phyloP scores from a whole-genome alignment of 1,284 basidiomycete genomes.

The Microbotryum intermedium region DNA sequence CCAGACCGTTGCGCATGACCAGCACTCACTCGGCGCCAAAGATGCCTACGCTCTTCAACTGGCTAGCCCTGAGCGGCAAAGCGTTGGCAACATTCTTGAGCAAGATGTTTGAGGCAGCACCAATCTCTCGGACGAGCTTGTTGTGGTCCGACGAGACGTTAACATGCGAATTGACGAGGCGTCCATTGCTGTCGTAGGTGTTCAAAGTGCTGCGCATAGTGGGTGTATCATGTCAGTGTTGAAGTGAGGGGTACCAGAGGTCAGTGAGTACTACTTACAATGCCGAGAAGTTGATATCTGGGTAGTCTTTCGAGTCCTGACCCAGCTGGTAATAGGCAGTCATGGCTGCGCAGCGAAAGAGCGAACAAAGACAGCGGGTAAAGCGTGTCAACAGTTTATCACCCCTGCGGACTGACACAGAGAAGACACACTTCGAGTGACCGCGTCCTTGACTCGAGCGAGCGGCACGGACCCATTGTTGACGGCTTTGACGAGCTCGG shows the following conservation, averaged over 20 bases:
- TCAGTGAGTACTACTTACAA: background rate
- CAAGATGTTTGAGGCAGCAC: slow-evolving; percentile 61
- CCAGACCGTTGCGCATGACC: background rate
- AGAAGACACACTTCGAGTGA: slow-evolving; percentile 52
- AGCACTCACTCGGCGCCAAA: slow-evolving; percentile 1
- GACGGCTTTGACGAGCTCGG: slow-evolving; percentile 41
- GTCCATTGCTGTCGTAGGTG: slow-evolving; percentile 42
- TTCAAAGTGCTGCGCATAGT: slow-evolving; percentile 33
- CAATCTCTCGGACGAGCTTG: slow-evolving; percentile 54
- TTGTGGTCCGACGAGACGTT: slow-evolving; percentile 67
- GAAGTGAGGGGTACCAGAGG: slow-evolving; percentile 29
- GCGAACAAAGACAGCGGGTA: background rate
- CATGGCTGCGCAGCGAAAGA: slow-evolving; percentile 8
- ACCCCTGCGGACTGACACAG: slow-evolving; percentile 44
- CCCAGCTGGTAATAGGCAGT: slow-evolving; percentile 34
- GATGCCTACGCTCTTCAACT: slow-evolving; percentile 46
- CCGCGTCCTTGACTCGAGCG: slow-evolving; percentile 44
- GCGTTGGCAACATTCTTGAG: slow-evolving; percentile 57
- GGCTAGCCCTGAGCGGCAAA: slow-evolving; percentile 50
- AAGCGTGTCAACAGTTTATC: too few species aligned
- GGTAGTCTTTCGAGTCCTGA: slow-evolving; percentile 31
- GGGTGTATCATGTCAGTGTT: slow-evolving; percentile 49
- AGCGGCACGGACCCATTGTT: slow-evolving; percentile 49
- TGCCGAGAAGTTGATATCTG: slow-evolving; percentile 35
- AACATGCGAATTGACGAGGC: slow-evolving; percentile 45